Evolutionary conservation across 495 filamentous ascomycete genomes (phyloP), one percentile per base, ranked within the genome.

Genomic region (Penicillium malachiteum): DNA sequence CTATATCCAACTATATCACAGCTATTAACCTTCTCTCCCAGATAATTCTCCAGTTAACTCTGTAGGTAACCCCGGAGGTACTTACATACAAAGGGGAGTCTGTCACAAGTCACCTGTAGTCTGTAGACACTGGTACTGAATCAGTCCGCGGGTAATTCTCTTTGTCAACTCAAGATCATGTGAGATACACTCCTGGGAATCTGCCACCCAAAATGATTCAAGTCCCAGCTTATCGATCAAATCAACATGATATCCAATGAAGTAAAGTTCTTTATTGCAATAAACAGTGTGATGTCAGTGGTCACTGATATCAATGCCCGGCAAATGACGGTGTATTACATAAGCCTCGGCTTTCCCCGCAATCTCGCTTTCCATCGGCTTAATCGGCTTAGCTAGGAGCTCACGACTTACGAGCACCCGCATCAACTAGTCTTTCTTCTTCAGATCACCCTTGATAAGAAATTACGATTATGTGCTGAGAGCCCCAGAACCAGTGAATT

Each of bases 331-430:
- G 5, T 17, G 10, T 41, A 43, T 46, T 46, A 46, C n/a, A n/a
- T 46, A 31, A 46, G 64, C 54, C 35, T 10, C 11, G 35, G 55
- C 50, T 60, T 73, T 69, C 71, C 72, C 72, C 71, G 71, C 71
- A 71, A 60, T 66, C 61, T 71, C 71, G 70, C 70, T 73, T 74
- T 75, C 69, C 73, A 68, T 75, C 72, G 73, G 72, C 71, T 71
- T 43, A 67, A 66, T 49, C 72, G 73, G 72, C 71, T 71, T 44
- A 67, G 65, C 51, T 53, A 54, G 63, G 55, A 38, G 43, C 48
- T 55, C 50, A 33, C 17, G 45, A 55, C 48, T 55, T 46, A 33
- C 17, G 45, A 55, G 48, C 52, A 52, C 55, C 38, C 18, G 18
- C 21, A 48, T 40, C 50, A 40, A 44, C 52, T 56, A 61, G 52